Conservation (phyloP, 805 yeast genomes). For the Saccharomycopsis oosterbeekiorum region DNA sequence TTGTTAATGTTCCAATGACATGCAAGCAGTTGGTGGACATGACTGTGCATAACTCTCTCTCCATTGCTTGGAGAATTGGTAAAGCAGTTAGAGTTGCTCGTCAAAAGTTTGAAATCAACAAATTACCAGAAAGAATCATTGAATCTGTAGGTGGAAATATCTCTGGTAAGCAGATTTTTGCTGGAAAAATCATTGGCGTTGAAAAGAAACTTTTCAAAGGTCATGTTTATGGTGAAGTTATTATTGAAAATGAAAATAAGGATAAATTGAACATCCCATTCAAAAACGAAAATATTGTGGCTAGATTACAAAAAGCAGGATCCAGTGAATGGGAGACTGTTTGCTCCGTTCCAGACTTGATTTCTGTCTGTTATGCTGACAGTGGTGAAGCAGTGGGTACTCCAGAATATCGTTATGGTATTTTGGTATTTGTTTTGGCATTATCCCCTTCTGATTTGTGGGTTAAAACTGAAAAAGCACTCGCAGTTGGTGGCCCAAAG, state of each 20-base stretch:
- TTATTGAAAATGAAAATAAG: constrained; percentile 23
- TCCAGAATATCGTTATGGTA: constrained; percentile 38
- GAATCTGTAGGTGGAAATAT: constrained; percentile 29
- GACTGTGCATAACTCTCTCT: constrained; percentile 29
- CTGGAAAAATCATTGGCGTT: constrained; percentile 36
- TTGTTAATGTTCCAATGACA: constrained; percentile 29
- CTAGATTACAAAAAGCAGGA: constrained; percentile 22
- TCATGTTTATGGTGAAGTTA: constrained; percentile 37
- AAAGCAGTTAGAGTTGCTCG: constrained; percentile 33
- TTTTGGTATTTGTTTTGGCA: constrained; percentile 34
- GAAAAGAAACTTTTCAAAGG: constrained; percentile 34
- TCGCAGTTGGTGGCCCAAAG: constrained; percentile 34
- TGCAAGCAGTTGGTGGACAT: constrained; percentile 23
- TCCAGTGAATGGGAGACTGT: constrained; percentile 24
- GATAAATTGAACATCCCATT: constrained; percentile 32
- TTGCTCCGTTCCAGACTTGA: constrained; percentile 38
- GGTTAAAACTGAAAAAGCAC: constrained; percentile 29
- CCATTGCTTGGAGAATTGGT: constrained; percentile 40
- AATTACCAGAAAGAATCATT: constrained; percentile 28
- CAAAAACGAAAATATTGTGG: constrained; percentile 38
- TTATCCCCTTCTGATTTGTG: constrained; percentile 31
- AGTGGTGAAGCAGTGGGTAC: constrained; percentile 40
- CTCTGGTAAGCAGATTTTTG: constrained; percentile 28
- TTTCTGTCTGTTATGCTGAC: constrained; percentile 33
- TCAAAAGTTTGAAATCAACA: constrained; percentile 29